These are phyloP conservation scores for Pythium sukuiense DNA, from an alignment of 352 stramenopile species.

Conservation along the genomic window DNA sequence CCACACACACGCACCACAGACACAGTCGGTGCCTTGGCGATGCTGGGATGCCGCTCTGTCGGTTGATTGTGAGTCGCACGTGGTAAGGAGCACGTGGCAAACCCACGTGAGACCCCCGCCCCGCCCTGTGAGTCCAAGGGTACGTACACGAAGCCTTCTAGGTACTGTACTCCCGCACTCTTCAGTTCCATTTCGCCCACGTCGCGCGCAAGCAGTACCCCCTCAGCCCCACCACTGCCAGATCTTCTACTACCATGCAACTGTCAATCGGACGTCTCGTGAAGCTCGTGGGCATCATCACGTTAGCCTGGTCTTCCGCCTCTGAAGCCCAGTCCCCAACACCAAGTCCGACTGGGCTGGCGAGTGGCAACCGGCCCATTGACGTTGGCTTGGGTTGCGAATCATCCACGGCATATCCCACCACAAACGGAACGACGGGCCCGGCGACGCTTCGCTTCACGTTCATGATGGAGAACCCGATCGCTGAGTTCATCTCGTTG, in stretches of 20 bases:
- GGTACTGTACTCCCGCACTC: neutral
- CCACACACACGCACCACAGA: neutral
- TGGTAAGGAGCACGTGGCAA: neutral
- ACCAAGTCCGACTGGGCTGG: neutral
- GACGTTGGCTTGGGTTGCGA: slow-evolving; percentile 16
- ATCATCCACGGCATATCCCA: slow-evolving; percentile 2
- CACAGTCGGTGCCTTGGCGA: neutral
- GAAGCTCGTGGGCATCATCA: neutral
- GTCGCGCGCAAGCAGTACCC: neutral
- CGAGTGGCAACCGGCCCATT: slow-evolving; percentile 4
- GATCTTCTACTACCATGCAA: neutral
- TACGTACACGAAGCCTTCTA: neutral
- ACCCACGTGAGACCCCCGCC: neutral
- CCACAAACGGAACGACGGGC: slow-evolving; percentile 6
- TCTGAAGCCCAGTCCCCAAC: neutral
- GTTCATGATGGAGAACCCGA: slow-evolving; percentile 42
- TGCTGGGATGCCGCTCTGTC: neutral
- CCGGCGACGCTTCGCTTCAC: slow-evolving; percentile 34
- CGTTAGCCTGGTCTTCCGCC: neutral
- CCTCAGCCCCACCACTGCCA: neutral
- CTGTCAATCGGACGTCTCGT: neutral
- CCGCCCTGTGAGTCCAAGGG: too few species aligned
- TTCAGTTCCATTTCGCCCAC: neutral
- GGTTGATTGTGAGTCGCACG: neutral
- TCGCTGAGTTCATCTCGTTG: slow-evolving; percentile 59